Evolutionary conservation across 768 basidiomycete genomes (phyloP).

Genomic region (Dendrothele bispora): DNA sequence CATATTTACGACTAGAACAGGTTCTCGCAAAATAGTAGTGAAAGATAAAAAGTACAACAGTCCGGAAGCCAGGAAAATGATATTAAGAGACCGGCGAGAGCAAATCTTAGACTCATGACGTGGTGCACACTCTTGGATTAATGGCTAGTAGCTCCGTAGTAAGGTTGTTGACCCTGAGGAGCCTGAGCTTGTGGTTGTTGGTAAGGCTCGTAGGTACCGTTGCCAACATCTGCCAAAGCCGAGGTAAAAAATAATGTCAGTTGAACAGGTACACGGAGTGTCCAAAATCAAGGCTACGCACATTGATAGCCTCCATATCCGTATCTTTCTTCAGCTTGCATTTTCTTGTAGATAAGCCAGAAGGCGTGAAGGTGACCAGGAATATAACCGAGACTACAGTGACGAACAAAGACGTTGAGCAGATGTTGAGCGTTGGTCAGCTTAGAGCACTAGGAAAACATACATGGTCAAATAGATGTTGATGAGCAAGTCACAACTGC

Average conservation of each 20-base stretch:
- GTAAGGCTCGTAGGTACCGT: constrained; percentile 26
- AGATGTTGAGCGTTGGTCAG: background rate
- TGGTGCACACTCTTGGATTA: too few relatives aligned
- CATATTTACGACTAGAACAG: too few relatives aligned
- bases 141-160: constrained; percentile 8
- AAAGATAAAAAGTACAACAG: too few relatives aligned
- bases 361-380: constrained; percentile 72
- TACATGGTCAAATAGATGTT: constrained; percentile 80
- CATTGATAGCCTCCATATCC: constrained; percentile 76
- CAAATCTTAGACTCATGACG: too few relatives aligned
- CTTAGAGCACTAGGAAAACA: constrained; percentile 14
- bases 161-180: constrained; percentile 1
- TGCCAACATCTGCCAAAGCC: constrained; percentile 31
- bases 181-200: constrained; percentile 16
- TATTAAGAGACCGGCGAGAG: too few relatives aligned
- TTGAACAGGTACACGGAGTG: background rate
- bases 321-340: constrained; percentile 82
- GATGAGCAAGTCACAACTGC: constrained; percentile 84
- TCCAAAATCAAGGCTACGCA: too few relatives aligned
- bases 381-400: constrained; percentile 71
- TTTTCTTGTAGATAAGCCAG: constrained; percentile 90
- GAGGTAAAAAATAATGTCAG: too few relatives aligned
- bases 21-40: too few relatives aligned
- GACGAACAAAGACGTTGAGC: background rate
- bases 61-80: too few relatives aligned